phyloP scores from a whole-genome alignment of 2,329 filamentous ascomycete species.

The Phialophora macrospora region DNA sequence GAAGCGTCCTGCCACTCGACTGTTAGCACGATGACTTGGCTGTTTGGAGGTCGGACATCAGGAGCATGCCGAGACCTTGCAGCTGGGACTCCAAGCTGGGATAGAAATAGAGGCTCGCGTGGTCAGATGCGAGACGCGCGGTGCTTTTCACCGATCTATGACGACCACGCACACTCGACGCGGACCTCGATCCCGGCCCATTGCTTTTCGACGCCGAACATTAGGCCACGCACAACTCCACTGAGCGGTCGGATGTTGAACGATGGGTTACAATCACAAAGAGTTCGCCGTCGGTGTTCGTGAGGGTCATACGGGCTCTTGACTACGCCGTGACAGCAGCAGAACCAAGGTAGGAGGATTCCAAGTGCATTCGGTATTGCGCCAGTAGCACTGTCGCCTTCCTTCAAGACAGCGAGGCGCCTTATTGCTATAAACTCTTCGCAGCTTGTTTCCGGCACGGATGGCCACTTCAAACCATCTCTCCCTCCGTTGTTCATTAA shows the following conservation, averaged over 20 bases:
- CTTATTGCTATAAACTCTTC: neutral
- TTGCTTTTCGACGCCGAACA: neutral
- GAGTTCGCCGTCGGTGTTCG: neutral
- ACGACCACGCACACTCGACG: neutral
- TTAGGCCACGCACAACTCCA: neutral
- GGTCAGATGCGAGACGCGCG: neutral
- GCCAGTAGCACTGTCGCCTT: neutral
- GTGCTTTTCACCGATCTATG: neutral
- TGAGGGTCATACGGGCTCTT: neutral
- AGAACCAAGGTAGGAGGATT: neutral
- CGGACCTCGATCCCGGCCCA: constrained; percentile 7
- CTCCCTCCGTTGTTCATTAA: neutral
- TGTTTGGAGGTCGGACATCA: neutral
- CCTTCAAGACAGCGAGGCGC: neutral
- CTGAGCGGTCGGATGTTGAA: neutral
- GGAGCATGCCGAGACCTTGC: neutral
- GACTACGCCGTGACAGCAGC: neutral
- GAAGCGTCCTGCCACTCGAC: neutral
- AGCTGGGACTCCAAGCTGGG: neutral
- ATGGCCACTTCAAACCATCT: neutral
- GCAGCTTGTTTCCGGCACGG: neutral
- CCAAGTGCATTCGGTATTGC: neutral
- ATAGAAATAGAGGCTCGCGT: neutral
- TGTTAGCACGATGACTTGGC: neutral
- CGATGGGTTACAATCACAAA: neutral